Evolutionary conservation across 148 eudicot genomes (phyloP).

Genomic region (Heliamphora exappendiculata): DNA sequence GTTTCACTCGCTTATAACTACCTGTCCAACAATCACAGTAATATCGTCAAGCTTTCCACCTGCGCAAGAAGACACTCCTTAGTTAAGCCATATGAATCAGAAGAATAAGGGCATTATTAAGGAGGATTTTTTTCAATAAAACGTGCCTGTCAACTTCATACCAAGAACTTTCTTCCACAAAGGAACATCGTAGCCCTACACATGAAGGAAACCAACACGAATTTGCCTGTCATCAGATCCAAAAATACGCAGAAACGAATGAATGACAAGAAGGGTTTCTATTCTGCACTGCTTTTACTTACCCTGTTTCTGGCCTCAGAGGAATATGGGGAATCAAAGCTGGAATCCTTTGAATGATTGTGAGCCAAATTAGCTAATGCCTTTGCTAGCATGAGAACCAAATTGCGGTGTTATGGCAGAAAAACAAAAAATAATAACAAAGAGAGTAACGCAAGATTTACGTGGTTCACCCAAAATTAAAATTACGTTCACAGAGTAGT

Average conservation of each 20-base stretch:
- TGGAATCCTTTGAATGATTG: constrained; percentile 55
- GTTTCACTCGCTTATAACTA: constrained; percentile 32
- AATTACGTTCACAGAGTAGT: too few species aligned
- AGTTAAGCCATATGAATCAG: neutral
- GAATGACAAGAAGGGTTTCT: neutral
- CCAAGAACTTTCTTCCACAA: constrained; percentile 76
- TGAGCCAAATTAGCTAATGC: constrained; percentile 82
- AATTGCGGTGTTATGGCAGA: neutral
- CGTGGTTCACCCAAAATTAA: too few species aligned
- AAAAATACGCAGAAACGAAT: neutral
- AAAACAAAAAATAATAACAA: too few species aligned
- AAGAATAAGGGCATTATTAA: neutral
- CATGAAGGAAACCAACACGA: neutral
- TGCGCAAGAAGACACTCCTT: constrained; percentile 20
- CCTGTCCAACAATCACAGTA: constrained; percentile 71
- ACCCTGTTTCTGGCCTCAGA: constrained; percentile 78
- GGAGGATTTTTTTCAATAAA: neutral
- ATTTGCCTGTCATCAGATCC: neutral
- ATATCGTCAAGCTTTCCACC: constrained; percentile 95
- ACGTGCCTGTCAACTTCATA: constrained; percentile 69
- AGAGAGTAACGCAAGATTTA: too few species aligned
- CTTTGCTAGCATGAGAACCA: constrained; percentile 62
- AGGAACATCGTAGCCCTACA: constrained; percentile 72
- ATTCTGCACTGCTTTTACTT: constrained; percentile 25
- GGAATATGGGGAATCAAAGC: constrained; percentile 81